Evolutionary conservation across 306 rosid genomes (phyloP), one percentile per base, ranked within the genome.

Genomic region (Parietaria judaica): DNA sequence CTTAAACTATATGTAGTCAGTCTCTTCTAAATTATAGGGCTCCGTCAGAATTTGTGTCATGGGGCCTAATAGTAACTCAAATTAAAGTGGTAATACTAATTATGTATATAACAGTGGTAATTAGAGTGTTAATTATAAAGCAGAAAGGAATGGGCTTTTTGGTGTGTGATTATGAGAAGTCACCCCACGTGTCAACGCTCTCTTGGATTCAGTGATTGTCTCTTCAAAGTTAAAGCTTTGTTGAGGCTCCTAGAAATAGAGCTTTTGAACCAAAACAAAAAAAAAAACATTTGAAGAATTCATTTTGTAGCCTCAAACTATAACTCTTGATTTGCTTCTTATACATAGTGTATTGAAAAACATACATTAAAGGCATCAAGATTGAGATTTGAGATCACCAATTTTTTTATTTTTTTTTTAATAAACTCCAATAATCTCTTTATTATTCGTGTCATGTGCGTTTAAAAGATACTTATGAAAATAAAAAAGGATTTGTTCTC

Each of bases 161-260:
- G 63, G 37, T 57, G 72, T 34, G 68, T 15, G 49, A 35, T 14
- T 59, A 37, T 58, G 72, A 68, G 60, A 50, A 13, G 76, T 78
- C 78, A 67, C 84, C 75, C 90, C 95, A 84, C 82, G 86, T 80
- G 91, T 68, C 70, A 65, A 53, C 66, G 39, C 45, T 81, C 68
- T 55, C 66, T 71, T 23, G 68, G 48, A 66, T 16, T 66, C 65
- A 48, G 72, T 53, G 70, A 73, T 86, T 49, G 83, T 79, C 80
- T 63, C 44, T 12, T 13, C 14, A 46, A 48, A 55, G 61, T 60
- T 48, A 59, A 66, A 54, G 73, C 74, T 65, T 72, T 79, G 81
- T 76, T 23, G 55, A 77, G 55, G 77, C 77, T 69, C 80, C 70
- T 10, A 41, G 45, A 49, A 49, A 10, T 1, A 49, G 15, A 49